Evolutionary conservation across 176 grass and related monocot species (phyloP).

Genomic region (Phyllostachys edulis): DNA sequence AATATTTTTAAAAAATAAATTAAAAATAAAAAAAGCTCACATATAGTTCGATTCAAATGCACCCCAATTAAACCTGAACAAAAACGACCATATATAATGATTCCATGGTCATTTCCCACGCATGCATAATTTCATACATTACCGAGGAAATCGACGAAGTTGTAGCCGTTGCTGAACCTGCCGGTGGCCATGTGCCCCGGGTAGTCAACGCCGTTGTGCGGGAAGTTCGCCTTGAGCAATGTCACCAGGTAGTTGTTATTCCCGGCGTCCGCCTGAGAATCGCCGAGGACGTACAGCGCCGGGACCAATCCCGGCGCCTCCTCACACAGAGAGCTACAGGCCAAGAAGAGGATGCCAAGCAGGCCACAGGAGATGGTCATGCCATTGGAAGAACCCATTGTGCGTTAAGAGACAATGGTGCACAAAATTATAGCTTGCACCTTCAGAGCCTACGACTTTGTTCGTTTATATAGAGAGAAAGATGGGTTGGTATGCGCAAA

Average conservation of each 20-base stretch:
- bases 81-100: background rate
- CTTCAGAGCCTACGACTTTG: too few relatives aligned
- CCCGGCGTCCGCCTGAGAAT: constrained; percentile 70
- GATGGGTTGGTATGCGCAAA: too few relatives aligned
- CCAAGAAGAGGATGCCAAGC: background rate
- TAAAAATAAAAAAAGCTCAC: too few relatives aligned
- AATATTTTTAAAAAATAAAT: too few relatives aligned
- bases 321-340: background rate
- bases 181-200: constrained; percentile 50
- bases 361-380: background rate
- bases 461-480: background rate
- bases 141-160: constrained; percentile 70
- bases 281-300: constrained; percentile 73
- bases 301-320: background rate
- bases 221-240: constrained; percentile 53
- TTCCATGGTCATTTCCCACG: background rate
- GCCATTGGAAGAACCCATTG: background rate
- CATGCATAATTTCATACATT: background rate
- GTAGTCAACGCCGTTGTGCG: constrained; percentile 70
- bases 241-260: constrained; percentile 65
- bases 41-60: background rate
- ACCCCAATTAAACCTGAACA: background rate
- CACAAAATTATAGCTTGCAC: background rate
- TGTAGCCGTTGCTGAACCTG: constrained; percentile 71
- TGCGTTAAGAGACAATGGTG: background rate